phyloP scores from a whole-genome alignment of 2,329 filamentous ascomycete species.

The Botrytis cinerea region DNA sequence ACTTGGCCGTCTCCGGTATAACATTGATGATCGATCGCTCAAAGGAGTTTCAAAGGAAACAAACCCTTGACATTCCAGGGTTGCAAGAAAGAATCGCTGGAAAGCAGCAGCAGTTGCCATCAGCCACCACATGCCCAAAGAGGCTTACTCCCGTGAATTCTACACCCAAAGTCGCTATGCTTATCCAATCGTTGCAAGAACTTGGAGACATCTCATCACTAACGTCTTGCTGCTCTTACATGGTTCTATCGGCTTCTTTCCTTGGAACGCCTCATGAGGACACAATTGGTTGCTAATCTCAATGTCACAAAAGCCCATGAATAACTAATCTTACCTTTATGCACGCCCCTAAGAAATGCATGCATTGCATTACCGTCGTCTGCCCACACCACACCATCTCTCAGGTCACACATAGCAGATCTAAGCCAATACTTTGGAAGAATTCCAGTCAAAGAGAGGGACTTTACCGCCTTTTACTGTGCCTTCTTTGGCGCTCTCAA shows the following conservation, averaged over 20 bases:
- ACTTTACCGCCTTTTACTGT: slow-evolving; percentile 16
- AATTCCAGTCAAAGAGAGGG: slow-evolving; percentile 8
- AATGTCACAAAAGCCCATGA: background rate
- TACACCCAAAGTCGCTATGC: background rate
- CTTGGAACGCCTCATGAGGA: background rate
- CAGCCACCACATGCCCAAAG: background rate
- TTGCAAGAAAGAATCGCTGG: background rate
- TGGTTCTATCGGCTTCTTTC: slow-evolving; percentile 1
- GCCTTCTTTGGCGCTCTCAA: slow-evolving; percentile 3
- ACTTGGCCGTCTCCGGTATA: background rate
- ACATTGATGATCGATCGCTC: background rate
- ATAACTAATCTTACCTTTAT: slow-evolving; percentile 22
- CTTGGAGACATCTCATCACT: slow-evolving; percentile 1
- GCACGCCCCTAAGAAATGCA: slow-evolving; percentile 15
- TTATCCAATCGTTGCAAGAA: background rate
- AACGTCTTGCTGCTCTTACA: slow-evolving; percentile 5
- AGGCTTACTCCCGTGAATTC: background rate
- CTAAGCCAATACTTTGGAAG: background rate
- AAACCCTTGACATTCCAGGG: background rate
- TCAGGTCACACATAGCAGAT: background rate
- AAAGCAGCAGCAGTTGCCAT: background rate
- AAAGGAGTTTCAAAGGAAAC: slow-evolving; percentile 10
- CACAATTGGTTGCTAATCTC: slow-evolving; percentile 6
- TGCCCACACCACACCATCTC: slow-evolving; percentile 4
- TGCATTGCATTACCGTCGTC: slow-evolving; percentile 19